phyloP scores from a whole-genome alignment of 371 early-diverging fungal genomes.

The Mucor sp. region DNA sequence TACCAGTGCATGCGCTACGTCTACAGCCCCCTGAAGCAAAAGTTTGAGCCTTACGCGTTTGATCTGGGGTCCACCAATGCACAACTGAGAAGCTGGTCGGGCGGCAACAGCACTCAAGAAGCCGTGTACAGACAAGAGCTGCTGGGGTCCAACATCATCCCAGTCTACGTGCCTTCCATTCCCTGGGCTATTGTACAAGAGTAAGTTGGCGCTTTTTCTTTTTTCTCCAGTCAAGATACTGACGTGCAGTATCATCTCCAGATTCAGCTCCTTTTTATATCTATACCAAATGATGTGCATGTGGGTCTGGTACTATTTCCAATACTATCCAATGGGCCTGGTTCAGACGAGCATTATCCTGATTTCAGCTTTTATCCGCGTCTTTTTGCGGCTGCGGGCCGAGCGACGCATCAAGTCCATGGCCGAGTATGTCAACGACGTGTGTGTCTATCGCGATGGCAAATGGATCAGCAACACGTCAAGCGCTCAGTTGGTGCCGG shows the following conservation, averaged over 20 bases:
- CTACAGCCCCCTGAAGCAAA: slow-evolving; percentile 38
- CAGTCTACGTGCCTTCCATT: slow-evolving; percentile 56
- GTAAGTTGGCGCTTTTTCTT: slow-evolving; percentile 15
- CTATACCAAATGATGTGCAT: slow-evolving; percentile 76
- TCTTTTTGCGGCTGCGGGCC: slow-evolving; percentile 54
- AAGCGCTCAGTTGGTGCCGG: slow-evolving; percentile 61
- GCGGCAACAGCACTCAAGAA: slow-evolving; percentile 53
- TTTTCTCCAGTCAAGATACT: background rate
- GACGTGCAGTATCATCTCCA: background rate
- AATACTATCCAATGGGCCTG: slow-evolving; percentile 70
- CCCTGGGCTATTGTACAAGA: slow-evolving; percentile 56
- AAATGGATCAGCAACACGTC: slow-evolving; percentile 49
- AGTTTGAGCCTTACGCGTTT: slow-evolving; percentile 58
- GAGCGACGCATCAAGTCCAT: slow-evolving; percentile 62
- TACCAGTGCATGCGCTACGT: slow-evolving; percentile 75
- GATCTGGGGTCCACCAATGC: slow-evolving; percentile 52
- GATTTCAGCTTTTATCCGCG: slow-evolving; percentile 65
- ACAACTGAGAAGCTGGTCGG: slow-evolving; percentile 45
- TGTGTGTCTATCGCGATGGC: slow-evolving; percentile 58
- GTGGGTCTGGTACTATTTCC: slow-evolving; percentile 70
- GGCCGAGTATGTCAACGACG: slow-evolving; percentile 53
- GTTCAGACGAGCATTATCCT: slow-evolving; percentile 69
- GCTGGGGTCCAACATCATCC: slow-evolving; percentile 66
- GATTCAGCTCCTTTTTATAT: slow-evolving; percentile 68
- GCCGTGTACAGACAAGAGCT: slow-evolving; percentile 55